Percentiles rank a stretch among this genome's conserved stretches.
These are phyloP conservation scores for Tolypocladium tundrense DNA, from an alignment of 2,329 filamentous ascomycete genomes.

Conservation along the genomic window DNA sequence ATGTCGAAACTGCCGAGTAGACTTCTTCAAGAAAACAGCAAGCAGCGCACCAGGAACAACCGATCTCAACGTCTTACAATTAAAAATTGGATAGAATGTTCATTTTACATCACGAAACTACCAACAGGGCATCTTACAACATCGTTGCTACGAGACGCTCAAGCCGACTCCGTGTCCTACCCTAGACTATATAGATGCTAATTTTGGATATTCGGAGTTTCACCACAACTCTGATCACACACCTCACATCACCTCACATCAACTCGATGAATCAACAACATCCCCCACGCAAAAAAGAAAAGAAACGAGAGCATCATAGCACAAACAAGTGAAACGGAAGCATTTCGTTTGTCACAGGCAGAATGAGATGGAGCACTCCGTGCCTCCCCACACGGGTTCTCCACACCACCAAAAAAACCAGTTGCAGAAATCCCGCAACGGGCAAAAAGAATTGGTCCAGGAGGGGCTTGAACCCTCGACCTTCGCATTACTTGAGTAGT, in stretches of 20 bases:
- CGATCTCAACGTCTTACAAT: too few relatives aligned
- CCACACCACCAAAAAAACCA: not conserved
- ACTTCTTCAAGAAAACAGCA: not conserved
- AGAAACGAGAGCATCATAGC: too few relatives aligned
- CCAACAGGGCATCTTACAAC: not conserved
- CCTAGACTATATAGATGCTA: not conserved
- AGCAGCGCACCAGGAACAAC: not conserved
- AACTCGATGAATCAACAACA: too few relatives aligned
- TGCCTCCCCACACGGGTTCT: not conserved
- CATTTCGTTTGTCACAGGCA: too few relatives aligned
- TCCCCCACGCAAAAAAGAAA: too few relatives aligned
- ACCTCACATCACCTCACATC: too few relatives aligned
- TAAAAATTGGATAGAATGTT: not conserved
- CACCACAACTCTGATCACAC: too few relatives aligned
- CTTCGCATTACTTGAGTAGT: not conserved
- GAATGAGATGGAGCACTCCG: too few relatives aligned
- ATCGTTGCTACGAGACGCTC: not conserved
- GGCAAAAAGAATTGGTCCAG: not conserved
- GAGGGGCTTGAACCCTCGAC: constrained; percentile 1
- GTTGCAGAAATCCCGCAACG: not conserved
- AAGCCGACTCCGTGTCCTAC: not conserved
- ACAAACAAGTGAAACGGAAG: too few relatives aligned
- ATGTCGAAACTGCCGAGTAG: too few relatives aligned
- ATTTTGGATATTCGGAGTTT: too few relatives aligned
- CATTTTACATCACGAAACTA: not conserved